Base-by-base conservation (phyloP, 148 eudicot species). In the Chenopodium quinoa region DNA sequence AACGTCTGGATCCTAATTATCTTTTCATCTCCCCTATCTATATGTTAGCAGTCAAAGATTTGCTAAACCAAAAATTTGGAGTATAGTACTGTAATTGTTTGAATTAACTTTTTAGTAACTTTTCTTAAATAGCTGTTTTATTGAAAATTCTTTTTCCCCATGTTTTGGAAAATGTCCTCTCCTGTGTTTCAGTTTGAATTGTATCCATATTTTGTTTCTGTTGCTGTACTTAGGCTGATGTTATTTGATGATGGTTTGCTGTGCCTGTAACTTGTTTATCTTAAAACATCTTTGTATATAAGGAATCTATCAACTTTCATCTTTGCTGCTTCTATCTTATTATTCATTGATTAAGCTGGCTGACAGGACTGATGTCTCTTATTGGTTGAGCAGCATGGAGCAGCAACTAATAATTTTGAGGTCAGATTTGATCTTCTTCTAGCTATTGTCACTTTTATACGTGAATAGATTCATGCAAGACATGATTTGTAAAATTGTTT, bases 281-380 rank as follows among this genome's bases (percentile, higher is more conserved):
- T 73, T 19, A 9, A 67, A 10, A 10, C 34, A 67, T 67, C 0
- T 50, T 31, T 17, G 58, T 10, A 37, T 4, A 40, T 1, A 37
- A 63, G 48, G 13, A 66, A 11, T 31, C 19, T 47, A 83, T 73
- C 47, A 58, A 65, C 67, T 52, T 76, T 74, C 67, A 76, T 62
- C n/a, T 58, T 75, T 83, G 67, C 80, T 66, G 46, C 66, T 75
- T 86, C 64, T 56, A 82, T 80, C 76, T 50, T 82, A 87, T 85
- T 83, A 85, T 90, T 85, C 80, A 89, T 87, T 90, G 86, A 88
- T 90, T 89, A 85, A 84, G 85, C 88, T 92, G 87, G 80, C 86
- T 90, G 92, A 91, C 92, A 89, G 90, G 91, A 92, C 86, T 91
- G 87, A 86, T 87, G 67, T 88, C 85, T 91, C 88, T 90, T 89